Percentiles rank a stretch among this genome's conserved stretches.
Evolutionary conservation across 2,329 filamentous ascomycete species (phyloP).

Genomic region (Tolypocladium paradoxum): DNA sequence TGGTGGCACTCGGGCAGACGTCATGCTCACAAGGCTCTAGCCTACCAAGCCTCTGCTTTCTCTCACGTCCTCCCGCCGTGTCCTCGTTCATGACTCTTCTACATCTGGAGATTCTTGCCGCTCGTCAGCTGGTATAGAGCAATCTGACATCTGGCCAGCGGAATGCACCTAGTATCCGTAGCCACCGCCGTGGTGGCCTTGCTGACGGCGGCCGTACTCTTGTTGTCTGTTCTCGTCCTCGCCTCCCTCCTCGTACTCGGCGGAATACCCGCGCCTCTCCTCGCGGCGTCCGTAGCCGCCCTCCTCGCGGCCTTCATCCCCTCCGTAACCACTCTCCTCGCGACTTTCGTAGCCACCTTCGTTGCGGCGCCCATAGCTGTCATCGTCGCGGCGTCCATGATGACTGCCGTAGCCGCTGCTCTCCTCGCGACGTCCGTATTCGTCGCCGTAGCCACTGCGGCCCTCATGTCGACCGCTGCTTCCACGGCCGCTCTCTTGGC

Average conservation of each 20-base stretch:
- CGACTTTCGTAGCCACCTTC: conserved; percentile 10
- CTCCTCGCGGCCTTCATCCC: conserved; percentile 6
- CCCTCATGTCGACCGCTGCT: conserved; percentile 14
- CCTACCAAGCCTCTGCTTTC: neutral
- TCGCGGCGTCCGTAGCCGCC: conserved; percentile 10
- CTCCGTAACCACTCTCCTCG: too few relatives aligned
- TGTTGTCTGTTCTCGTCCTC: conserved; percentile 2
- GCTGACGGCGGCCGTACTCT: conserved; percentile 10
- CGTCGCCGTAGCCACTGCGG: conserved; percentile 14
- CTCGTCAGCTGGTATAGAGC: neutral
- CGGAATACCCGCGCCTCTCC: conserved; percentile 13
- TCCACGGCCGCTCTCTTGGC: conserved; percentile 10
- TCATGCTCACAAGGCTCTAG: neutral
- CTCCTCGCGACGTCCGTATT: conserved; percentile 11
- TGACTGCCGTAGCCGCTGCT: conserved; percentile 6
- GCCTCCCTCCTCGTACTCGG: conserved; percentile 9
- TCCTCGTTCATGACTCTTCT: neutral
- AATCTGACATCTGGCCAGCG: neutral
- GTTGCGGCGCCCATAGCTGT: conserved; percentile 4
- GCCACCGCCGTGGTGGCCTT: conserved; percentile 15
- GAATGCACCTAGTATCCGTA: conserved; percentile 1
- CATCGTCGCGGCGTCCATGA: conserved; percentile 3
- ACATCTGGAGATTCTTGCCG: neutral
- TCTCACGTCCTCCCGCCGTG: neutral
- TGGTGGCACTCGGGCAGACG: neutral